A percentile compares a stretch with the other conserved stretches of the same genome.
These are phyloP conservation scores for Candida patagonica DNA, from an alignment of 805 yeast genomes.

Conservation along the genomic window DNA sequence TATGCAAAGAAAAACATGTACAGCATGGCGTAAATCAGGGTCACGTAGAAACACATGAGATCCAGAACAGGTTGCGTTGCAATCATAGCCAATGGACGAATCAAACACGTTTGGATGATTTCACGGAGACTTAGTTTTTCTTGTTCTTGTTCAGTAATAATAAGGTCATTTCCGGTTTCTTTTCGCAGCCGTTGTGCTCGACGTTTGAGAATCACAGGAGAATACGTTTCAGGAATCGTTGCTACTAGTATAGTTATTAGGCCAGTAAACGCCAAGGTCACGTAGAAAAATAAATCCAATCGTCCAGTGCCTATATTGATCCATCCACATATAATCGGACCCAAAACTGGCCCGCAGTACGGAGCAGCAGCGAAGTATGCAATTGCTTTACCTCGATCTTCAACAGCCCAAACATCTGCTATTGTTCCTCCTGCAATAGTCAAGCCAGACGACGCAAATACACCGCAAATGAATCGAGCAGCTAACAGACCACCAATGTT, in stretches of 20 bases:
- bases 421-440: constrained; percentile 86
- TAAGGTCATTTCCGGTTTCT: constrained; percentile 74
- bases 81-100: constrained; percentile 68
- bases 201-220: constrained; percentile 71
- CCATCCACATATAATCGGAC: constrained; percentile 84
- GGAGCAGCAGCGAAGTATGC: constrained; percentile 90
- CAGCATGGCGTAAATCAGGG: constrained; percentile 79
- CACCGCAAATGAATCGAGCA: constrained; percentile 82
- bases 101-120: constrained; percentile 54
- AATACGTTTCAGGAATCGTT: constrained; percentile 83
- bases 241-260: constrained; percentile 60
- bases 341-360: constrained; percentile 85
- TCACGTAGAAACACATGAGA: constrained; percentile 75
- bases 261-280: constrained; percentile 87
- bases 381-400: constrained; percentile 78
- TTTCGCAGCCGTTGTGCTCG: constrained; percentile 63
- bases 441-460: constrained; percentile 72
- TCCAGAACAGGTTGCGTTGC: constrained; percentile 79
- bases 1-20: constrained; percentile 94
- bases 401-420: constrained; percentile 78
- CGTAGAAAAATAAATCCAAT: constrained; percentile 72
- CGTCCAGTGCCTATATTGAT: constrained; percentile 58
- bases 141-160: constrained; percentile 93
- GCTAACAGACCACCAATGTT: constrained; percentile 74
- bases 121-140: constrained; percentile 65